Conservation (phyloP, 805 yeast genomes). For the Hanseniaspora mollemarum region DNA sequence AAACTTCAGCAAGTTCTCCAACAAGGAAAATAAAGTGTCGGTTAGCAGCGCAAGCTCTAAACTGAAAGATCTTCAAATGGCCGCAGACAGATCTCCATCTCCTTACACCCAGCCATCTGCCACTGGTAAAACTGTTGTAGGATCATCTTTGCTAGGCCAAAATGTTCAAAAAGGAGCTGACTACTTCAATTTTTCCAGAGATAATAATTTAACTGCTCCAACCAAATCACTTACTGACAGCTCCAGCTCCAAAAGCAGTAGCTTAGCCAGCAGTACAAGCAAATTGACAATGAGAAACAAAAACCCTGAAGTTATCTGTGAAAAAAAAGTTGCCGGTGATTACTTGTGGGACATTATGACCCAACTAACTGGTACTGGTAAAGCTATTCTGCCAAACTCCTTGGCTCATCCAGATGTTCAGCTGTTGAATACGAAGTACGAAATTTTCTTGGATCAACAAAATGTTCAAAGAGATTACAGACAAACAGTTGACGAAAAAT, state of each 20-base stretch:
- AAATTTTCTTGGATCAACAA: slow-evolving; percentile 79
- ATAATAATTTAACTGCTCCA: slow-evolving; percentile 30
- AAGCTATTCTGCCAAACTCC: slow-evolving; percentile 58
- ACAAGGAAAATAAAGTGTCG: slow-evolving; percentile 12
- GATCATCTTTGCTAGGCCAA: slow-evolving; percentile 35
- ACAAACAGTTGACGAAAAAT: slow-evolving; percentile 42
- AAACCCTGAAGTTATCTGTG: background rate
- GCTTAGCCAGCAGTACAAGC: background rate
- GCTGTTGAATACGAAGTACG: slow-evolving; percentile 67
- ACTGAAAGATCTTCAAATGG: slow-evolving; percentile 13
- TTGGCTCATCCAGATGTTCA: slow-evolving; percentile 51
- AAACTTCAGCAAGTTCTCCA: slow-evolving; percentile 33
- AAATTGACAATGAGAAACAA: background rate
- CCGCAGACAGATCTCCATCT: slow-evolving; percentile 33
- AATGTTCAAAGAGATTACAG: slow-evolving; percentile 70
- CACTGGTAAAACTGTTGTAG: slow-evolving; percentile 39
- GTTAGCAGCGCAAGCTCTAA: slow-evolving; percentile 16
- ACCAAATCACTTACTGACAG: slow-evolving; percentile 23
- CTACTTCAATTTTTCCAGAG: slow-evolving; percentile 27
- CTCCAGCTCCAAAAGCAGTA: background rate
- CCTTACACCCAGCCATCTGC: slow-evolving; percentile 76
- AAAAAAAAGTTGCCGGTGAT: slow-evolving; percentile 40
- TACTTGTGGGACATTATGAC: slow-evolving; percentile 81
- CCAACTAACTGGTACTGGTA: slow-evolving; percentile 71
- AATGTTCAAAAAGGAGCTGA: background rate